These are phyloP conservation scores for Graphilbum fragrans DNA, from an alignment of 2,329 filamentous ascomycete genomes.

Conservation along the genomic window DNA sequence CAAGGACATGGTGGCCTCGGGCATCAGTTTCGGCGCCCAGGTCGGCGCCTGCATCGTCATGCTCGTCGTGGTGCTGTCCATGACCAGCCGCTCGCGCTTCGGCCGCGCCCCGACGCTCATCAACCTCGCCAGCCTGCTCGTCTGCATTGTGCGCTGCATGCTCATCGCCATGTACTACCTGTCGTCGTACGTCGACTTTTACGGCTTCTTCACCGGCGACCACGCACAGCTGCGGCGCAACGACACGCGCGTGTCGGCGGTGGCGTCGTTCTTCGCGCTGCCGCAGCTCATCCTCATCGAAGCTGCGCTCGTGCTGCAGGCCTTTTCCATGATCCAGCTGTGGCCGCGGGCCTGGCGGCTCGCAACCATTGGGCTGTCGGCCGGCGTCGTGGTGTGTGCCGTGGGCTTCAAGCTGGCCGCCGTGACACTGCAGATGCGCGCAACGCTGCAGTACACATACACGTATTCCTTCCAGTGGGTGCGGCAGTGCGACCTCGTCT, in stretches of 20 bases:
- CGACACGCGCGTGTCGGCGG: constrained; percentile 24
- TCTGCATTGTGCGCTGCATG: constrained; percentile 47
- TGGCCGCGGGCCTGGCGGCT: constrained; percentile 27
- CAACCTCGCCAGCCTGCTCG: constrained; percentile 47
- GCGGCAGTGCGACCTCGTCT: constrained; percentile 21
- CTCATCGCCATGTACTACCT: constrained; percentile 48
- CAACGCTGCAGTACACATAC: constrained; percentile 14
- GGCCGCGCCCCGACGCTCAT: constrained; percentile 51
- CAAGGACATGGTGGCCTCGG: not conserved
- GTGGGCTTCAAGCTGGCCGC: constrained; percentile 20
- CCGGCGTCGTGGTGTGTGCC: constrained; percentile 17
- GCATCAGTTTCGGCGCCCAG: constrained; percentile 12
- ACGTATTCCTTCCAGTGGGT: constrained; percentile 20
- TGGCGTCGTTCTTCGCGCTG: constrained; percentile 27
- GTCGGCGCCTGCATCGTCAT: constrained; percentile 38
- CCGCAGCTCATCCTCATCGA: constrained; percentile 33
- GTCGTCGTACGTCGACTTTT: constrained; percentile 48
- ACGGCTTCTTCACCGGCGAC: constrained; percentile 45
- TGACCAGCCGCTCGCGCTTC: constrained; percentile 56
- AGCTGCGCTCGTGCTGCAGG: constrained; percentile 36
- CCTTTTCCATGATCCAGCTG: constrained; percentile 37
- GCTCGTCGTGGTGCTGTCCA: constrained; percentile 50
- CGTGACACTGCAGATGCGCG: constrained; percentile 23
- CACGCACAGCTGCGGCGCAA: constrained; percentile 29
- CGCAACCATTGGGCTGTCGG: constrained; percentile 17